Conservation (phyloP, 1,284 basidiomycete species). For the Athelia psychrophila region DNA sequence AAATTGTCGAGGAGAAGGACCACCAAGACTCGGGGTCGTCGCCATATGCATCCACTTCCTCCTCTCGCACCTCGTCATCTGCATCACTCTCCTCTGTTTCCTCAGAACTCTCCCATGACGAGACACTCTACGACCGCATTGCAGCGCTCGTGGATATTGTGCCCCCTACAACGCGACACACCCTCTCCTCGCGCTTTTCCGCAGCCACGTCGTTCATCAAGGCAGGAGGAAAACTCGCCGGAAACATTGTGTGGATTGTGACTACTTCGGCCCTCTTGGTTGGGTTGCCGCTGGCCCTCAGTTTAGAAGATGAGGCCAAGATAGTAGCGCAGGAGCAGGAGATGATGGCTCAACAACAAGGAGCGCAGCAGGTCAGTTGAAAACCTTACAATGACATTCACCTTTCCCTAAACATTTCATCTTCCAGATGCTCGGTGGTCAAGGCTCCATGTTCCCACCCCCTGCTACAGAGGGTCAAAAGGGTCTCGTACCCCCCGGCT, state of each 20-base stretch:
- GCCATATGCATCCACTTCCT: slow-evolving; percentile 65
- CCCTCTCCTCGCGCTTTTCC: slow-evolving; percentile 60
- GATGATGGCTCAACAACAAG: slow-evolving; percentile 90
- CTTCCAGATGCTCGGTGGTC: slow-evolving; percentile 57
- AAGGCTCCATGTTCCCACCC: slow-evolving; percentile 52
- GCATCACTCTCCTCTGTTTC: slow-evolving; percentile 74
- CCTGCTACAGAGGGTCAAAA: slow-evolving; percentile 47
- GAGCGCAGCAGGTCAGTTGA: slow-evolving; percentile 78
- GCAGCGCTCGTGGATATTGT: slow-evolving; percentile 94
- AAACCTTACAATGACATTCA: slow-evolving; percentile 8
- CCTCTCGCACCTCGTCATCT: slow-evolving; percentile 65
- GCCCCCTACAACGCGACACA: slow-evolving; percentile 83
- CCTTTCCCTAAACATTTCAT: slow-evolving; percentile 10
- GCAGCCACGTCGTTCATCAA: slow-evolving; percentile 64
- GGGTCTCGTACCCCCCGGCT: slow-evolving; percentile 73
- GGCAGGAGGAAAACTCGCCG: slow-evolving; percentile 68
- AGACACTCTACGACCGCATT: slow-evolving; percentile 88
- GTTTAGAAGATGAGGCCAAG: slow-evolving; percentile 94
- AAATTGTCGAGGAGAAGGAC: slow-evolving; percentile 80
- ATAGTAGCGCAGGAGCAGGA: slow-evolving; percentile 95
- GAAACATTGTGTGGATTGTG: slow-evolving; percentile 92
- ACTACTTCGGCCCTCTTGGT: slow-evolving; percentile 93
- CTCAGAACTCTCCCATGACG: slow-evolving; percentile 65
- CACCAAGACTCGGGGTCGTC: slow-evolving; percentile 40
- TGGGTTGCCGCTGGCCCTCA: slow-evolving; percentile 89